phyloP scores from a whole-genome alignment of 78 protist species.

The Bigelowiella natans region DNA sequence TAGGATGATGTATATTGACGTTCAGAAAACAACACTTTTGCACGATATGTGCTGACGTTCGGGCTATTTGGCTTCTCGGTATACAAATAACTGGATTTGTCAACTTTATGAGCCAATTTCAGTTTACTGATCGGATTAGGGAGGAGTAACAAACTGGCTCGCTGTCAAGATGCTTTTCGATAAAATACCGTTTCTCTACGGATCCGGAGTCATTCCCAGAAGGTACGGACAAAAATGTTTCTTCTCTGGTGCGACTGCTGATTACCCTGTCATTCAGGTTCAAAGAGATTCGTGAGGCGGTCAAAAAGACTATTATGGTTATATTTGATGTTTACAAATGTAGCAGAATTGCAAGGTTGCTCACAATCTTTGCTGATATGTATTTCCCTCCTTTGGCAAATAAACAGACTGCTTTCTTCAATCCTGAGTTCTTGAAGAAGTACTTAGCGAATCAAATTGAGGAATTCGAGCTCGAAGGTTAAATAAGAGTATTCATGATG shows the following conservation, averaged over 20 bases:
- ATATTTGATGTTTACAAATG: neutral
- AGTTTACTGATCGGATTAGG: neutral
- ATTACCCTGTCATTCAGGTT: neutral
- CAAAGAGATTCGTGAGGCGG: slow-evolving; percentile 24
- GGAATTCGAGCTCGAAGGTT: neutral
- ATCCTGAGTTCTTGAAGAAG: neutral
- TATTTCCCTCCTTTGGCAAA: neutral
- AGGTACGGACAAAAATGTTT: neutral
- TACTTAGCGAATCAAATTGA: neutral
- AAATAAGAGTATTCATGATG: neutral
- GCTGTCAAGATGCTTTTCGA: slow-evolving; percentile 59
- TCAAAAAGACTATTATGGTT: slow-evolving; percentile 21
- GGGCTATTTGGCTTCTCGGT: slow-evolving; percentile 49
- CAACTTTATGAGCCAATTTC: neutral
- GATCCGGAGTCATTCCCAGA: slow-evolving; percentile 54
- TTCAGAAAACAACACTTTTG: neutral
- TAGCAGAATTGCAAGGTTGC: neutral
- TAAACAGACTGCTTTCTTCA: neutral
- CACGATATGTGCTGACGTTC: slow-evolving; percentile 13
- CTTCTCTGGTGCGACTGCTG: neutral
- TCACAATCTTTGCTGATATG: neutral
- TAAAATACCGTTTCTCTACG: slow-evolving; percentile 19
- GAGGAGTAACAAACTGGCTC: slow-evolving; percentile 53
- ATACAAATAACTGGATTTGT: neutral
- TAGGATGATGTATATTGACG: neutral